Evolutionary conservation across 768 basidiomycete genomes (phyloP), one percentile per base, ranked within the genome.

Genomic region (Piloderma croceum): DNA sequence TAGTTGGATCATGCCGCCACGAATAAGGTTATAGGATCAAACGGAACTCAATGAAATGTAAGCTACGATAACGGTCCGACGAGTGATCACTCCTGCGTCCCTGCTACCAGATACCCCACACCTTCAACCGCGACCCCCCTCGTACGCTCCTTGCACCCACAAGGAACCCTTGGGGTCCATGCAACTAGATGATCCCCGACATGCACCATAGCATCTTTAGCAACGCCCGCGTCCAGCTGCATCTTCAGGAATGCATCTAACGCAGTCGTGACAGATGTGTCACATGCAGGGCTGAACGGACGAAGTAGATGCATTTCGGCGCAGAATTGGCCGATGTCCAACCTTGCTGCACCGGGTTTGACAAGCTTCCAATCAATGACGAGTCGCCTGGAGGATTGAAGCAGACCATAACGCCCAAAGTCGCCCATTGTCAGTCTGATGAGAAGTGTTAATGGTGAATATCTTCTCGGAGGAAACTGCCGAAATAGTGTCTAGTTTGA

Each of bases 401-500:
- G n/a, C n/a, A n/a, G n/a, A 82, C 48, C 45, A 82, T 62, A 34
- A 84, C 46, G 73, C 81, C 83, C 85, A 48, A 84, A 79, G 54
- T 85, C 83, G 0, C 83, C 83, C 75, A 77, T 77, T 15, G 59
- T 62, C 43, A 9, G 60, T 50, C 34, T 65, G 64, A 24, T 51
- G 42, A 21, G 54, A 53, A 19, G 53, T 53, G 19, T 43, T 33
- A 24, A 74, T 68, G n/a, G 46, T 57, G 18, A 49, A 33, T 7
- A 51, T 45, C 41, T 56, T 60, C 33, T 47, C 56, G 27, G 55
- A 47, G 7, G 58, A 63, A 20, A 73, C 22, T 34, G 48, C 57
- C 6, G 52, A 58, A 24, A 73, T 54, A 24, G 49, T 47, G 5
- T 49, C 47, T 44, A 77, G 48, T 46, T 67, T 61, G 5, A 48